Evolutionary conservation across 2,329 filamentous ascomycete genomes (phyloP).

Genomic region (Arthrobotrys pseudoclavata): DNA sequence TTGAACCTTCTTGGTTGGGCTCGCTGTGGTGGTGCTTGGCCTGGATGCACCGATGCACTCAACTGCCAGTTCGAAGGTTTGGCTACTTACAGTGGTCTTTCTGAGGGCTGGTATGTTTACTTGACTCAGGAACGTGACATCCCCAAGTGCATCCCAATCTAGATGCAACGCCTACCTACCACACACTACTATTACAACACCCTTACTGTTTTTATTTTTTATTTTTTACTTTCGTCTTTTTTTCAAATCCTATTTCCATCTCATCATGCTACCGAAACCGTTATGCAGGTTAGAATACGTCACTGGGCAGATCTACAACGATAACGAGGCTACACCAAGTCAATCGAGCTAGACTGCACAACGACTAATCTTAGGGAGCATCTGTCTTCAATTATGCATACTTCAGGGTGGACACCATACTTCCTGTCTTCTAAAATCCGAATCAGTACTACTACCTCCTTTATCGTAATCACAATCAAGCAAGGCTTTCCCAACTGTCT

Average conservation of each 20-base stretch:
- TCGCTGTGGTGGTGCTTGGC: constrained; percentile 1
- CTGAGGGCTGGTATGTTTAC: constrained; percentile 5
- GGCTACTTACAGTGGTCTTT: constrained; percentile 2
- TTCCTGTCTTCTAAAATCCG: not conserved
- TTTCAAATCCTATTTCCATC: not conserved
- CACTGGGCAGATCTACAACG: not conserved
- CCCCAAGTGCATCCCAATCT: constrained; percentile 7
- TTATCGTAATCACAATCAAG: not conserved
- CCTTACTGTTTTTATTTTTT: not conserved
- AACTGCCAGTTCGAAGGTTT: constrained; percentile 16
- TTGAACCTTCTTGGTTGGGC: not conserved
- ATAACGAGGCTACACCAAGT: not conserved
- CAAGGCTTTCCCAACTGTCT: not conserved
- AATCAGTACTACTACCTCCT: not conserved
- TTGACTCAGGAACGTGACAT: not conserved
- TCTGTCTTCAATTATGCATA: not conserved
- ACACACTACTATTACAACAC: not conserved
- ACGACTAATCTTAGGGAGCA: constrained; percentile 2
- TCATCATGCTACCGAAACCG: not conserved
- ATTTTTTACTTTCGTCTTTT: not conserved
- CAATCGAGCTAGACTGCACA: not conserved
- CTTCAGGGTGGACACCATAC: not conserved
- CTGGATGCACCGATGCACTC: not conserved
- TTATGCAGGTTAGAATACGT: not conserved
- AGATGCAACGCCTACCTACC: not conserved